Base-by-base conservation (phyloP, 148 eudicot species). In the Beta vulgaris region DNA sequence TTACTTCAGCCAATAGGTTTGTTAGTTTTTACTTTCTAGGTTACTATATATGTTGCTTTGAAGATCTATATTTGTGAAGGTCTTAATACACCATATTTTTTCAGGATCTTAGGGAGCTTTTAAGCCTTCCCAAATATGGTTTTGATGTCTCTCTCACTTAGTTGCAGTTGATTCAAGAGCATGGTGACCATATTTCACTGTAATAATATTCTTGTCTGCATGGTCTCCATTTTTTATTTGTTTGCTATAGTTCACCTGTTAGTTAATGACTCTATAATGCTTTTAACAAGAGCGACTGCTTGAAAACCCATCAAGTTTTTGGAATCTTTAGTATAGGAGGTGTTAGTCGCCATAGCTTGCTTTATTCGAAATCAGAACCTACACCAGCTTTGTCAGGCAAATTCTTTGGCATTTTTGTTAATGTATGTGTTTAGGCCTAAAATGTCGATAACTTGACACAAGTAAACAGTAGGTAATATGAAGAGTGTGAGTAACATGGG, bases 291-390 rank as follows among this genome's bases (percentile, higher is more conserved):
- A 90, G 84, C 60, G 87, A 88, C 39, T 80, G 75, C 74, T 59
- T 96, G 74, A 86, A 85, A 76, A 78, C 58, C 39, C 98, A 70
- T 93, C 49, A 81, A 89, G 79, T 91, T 96, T 73, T 78, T 96
- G 73, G 93, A 91, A 73, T 85, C 91, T 49, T 84, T 88, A 48
- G 97, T 72, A 96, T 96, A 32, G 99, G 94, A 69, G 98, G 99
- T 62, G 97, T 96, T 59, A 92, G 99, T 82, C 84, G 89, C 71
- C 99, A 96, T 72, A 92, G 99, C 74, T 83, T 96, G 86, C 95
- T 96, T 31, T 96, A 91, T 80, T 91, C 99, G 40, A 92, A 92
- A 86, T 82, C 97, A n/a, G 98, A 87, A 40, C 92, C 98, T 31
- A 79, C 83, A 35, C 86, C 91, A 61, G 75, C 13, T 66, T n/a